Percentiles rank a stretch among this genome's conserved stretches.
phyloP scores from a whole-genome alignment of 306 rosid genomes.

The Quercus agrifolia region DNA sequence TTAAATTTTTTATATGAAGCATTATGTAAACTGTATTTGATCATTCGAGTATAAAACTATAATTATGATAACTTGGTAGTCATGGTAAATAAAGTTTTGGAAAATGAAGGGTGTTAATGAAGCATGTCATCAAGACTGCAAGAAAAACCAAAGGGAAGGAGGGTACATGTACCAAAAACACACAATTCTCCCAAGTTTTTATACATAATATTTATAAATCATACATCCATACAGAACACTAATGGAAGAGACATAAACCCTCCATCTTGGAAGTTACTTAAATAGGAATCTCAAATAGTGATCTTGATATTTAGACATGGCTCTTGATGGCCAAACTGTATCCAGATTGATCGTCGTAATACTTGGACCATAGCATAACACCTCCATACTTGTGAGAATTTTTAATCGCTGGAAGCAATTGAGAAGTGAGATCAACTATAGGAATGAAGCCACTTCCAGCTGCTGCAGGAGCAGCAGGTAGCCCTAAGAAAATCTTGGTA shows the following conservation, averaged over 20 bases:
- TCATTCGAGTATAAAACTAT: no score
- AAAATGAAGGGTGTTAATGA: no score
- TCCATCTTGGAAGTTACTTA: not conserved
- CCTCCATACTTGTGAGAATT: not conserved
- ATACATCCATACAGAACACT: not conserved
- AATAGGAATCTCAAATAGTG: not conserved
- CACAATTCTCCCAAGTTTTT: not conserved
- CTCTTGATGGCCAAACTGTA: not conserved
- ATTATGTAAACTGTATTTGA: no score
- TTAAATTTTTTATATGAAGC: no score
- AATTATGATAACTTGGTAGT: no score
- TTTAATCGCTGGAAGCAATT: slow-evolving; percentile 2
- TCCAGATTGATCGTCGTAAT: not conserved
- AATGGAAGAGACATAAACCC: not conserved
- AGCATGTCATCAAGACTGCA: no score
- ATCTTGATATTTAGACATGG: not conserved
- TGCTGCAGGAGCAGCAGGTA: slow-evolving; percentile 11
- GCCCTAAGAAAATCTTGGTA: not conserved
- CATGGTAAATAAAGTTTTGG: no score
- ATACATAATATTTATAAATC: no score
- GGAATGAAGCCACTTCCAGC: slow-evolving; percentile 8
- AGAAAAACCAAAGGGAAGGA: not conserved
- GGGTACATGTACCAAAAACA: not conserved
- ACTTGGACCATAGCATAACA: not conserved
- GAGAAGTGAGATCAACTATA: not conserved